Evolutionary conservation across 129 eudicot species (phyloP).

Genomic region (Kitagawia praeruptora): DNA sequence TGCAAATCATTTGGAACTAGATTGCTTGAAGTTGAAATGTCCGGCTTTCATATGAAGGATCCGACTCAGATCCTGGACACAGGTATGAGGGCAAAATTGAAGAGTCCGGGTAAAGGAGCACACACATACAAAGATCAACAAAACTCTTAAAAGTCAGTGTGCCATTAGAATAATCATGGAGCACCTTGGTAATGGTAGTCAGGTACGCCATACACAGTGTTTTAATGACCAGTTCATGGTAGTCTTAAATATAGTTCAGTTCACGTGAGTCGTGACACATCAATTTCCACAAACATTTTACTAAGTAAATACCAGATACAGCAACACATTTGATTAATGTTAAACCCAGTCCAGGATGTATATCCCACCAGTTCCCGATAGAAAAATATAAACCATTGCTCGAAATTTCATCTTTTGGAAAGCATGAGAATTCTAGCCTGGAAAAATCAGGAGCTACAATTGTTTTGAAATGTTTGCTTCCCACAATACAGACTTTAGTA

Average conservation of each 20-base stretch:
- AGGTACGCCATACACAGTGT: not conserved
- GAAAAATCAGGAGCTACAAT: not conserved
- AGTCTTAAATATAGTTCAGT: not conserved
- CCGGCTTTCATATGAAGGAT: too few relatives aligned
- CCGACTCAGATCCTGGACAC: not conserved
- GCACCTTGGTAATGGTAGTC: not conserved
- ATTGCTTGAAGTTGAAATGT: too few relatives aligned
- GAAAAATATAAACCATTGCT: not conserved
- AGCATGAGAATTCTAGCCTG: not conserved
- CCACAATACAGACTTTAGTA: not conserved
- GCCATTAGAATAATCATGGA: not conserved
- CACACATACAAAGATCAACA: not conserved
- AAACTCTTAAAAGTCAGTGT: not conserved
- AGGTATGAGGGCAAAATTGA: too few relatives aligned
- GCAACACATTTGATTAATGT: not conserved
- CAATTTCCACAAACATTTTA: not conserved
- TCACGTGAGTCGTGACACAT: not conserved
- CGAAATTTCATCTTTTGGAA: not conserved
- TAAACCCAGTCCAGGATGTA: not conserved
- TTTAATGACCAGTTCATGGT: not conserved
- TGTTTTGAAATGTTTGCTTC: not conserved
- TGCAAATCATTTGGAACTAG: too few relatives aligned
- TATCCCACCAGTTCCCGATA: not conserved
- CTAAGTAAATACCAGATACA: not conserved
- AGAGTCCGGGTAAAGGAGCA: not conserved